phyloP scores from a whole-genome alignment of 2,329 filamentous ascomycete genomes.

The Zymoseptoria tritici region DNA sequence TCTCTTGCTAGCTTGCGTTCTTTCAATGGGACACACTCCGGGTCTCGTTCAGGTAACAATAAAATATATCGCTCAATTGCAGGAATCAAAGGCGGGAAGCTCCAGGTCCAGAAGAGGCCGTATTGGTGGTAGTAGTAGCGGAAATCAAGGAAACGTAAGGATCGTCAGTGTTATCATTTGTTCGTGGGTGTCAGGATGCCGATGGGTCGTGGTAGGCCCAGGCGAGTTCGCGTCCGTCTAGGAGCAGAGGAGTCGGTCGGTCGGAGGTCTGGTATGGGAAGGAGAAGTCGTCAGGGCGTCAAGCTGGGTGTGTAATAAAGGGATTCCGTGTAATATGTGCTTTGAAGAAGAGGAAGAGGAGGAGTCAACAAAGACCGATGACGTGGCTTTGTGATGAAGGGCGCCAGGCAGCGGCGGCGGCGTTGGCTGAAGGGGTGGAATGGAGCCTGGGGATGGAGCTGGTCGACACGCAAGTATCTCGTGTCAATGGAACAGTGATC shows the following conservation, averaged over 20 bases:
- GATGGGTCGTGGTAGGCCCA: slow-evolving; percentile 6
- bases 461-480: slow-evolving; percentile 8
- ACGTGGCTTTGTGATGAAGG: slow-evolving; percentile 1
- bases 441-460: slow-evolving; percentile 14
- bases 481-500: slow-evolving; percentile 12
- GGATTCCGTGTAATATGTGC: slow-evolving; percentile 15
- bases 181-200: slow-evolving; percentile 11
- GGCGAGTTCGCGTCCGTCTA: slow-evolving; percentile 17
- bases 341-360: slow-evolving; percentile 11
- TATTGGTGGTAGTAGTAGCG: slow-evolving; percentile 5
- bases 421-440: slow-evolving; percentile 6
- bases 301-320: slow-evolving; percentile 9
- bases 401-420: slow-evolving; percentile 5
- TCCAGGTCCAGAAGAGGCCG: not conserved
- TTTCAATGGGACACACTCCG: slow-evolving; percentile 8
- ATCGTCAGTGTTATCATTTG: slow-evolving; percentile 24
- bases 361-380: not conserved
- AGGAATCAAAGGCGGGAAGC: not conserved
- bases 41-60: slow-evolving; percentile 17
- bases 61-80: slow-evolving; percentile 17
- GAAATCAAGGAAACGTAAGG: slow-evolving; percentile 26
- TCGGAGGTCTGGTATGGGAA: slow-evolving; percentile 3
- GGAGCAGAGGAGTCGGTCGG: slow-evolving; percentile 12
- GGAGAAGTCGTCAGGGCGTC: slow-evolving; percentile 11
- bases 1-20: not conserved